Evolutionary conservation across 2,329 filamentous ascomycete genomes (phyloP).

Genomic region (Aspergillus ibericus): DNA sequence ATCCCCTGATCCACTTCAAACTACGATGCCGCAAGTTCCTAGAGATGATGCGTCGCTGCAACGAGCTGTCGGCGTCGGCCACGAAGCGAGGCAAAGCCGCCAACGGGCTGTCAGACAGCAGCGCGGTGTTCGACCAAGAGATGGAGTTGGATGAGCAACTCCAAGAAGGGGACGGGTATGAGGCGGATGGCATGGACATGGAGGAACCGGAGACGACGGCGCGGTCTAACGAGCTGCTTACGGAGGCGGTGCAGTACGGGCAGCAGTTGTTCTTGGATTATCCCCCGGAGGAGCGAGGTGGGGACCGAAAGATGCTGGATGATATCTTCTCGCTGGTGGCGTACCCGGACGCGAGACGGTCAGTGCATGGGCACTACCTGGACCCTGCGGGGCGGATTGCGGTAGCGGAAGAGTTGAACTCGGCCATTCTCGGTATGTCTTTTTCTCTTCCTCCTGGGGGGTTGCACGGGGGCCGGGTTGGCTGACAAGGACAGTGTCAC

Average conservation of each 20-base stretch:
- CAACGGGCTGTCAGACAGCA: slow-evolving; percentile 45
- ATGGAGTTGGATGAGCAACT: slow-evolving; percentile 60
- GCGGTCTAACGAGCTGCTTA: slow-evolving; percentile 56
- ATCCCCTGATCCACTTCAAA: slow-evolving; percentile 83
- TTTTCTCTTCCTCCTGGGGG: neutral
- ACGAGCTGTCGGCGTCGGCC: slow-evolving; percentile 55
- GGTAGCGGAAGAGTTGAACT: slow-evolving; percentile 92
- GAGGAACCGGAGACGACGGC: slow-evolving; percentile 46
- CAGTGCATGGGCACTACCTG: slow-evolving; percentile 74
- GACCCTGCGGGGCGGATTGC: slow-evolving; percentile 71
- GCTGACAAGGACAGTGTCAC: slow-evolving; percentile 62
- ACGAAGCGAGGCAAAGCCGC: slow-evolving; percentile 41
- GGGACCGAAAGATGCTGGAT: slow-evolving; percentile 70
- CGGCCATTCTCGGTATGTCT: slow-evolving; percentile 77
- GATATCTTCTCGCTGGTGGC: slow-evolving; percentile 89
- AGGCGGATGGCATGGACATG: slow-evolving; percentile 56
- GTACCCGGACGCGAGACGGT: slow-evolving; percentile 77
- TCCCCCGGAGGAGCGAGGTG: slow-evolving; percentile 65
- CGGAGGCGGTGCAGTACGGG: slow-evolving; percentile 75
- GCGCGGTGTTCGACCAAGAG: slow-evolving; percentile 51
- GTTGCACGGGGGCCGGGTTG: slow-evolving; percentile 24
- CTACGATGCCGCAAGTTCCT: slow-evolving; percentile 89
- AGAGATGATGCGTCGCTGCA: slow-evolving; percentile 81
- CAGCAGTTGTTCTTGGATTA: slow-evolving; percentile 77
- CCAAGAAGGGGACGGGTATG: slow-evolving; percentile 34